Base-by-base conservation (phyloP, 805 yeast species). In the Candida manassasensis region DNA sequence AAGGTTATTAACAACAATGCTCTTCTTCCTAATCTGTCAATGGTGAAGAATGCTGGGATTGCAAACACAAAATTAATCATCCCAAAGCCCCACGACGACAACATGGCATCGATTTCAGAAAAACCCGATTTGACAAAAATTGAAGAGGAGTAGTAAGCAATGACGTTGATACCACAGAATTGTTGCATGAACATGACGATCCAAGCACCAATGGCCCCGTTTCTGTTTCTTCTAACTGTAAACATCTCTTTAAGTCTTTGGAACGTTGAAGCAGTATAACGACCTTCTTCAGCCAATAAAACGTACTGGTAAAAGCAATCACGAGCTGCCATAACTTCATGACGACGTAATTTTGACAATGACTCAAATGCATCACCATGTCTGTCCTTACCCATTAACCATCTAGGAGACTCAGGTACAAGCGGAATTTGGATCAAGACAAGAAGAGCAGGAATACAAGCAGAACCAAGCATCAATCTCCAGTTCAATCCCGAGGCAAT, bases 181-280 rank as follows among this genome's bases (percentile, higher is more conserved):
- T 86, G 95, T 64, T 86, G 95, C 85, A 82, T 81, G 53, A 85
- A 83, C 78, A 87, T 86, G 40, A 80, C 86, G 44, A 85, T 71
- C 74, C 82, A 81, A 3, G 94, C 78, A 37, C 85, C 95, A 37
- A 81, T 47, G 6, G 85, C 77, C 35, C 93, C 94, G 52, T 86
- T 82, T 61, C 95, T 75, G 58, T 84, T 84, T 67, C 96, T 77
- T 57, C 93, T 74, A 32, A 83, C 69, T 1, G 80, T 71, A 53
- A 85, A 67, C 67, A 84, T 64, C 53, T 80, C 84, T 34, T 59
- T 61, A 31, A 75, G 34, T 50, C 78, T 72, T 45, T 54, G 60
- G 48, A 50, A 53, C 37, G 71, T 69, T 16, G 78, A 69, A 35
- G 69, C 40, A 37, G 61, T 55, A 43, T 71, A 68, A 3, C 81